phyloP scores from a whole-genome alignment of 73 alveolate genomes.

The Durusdinium trenchii region DNA sequence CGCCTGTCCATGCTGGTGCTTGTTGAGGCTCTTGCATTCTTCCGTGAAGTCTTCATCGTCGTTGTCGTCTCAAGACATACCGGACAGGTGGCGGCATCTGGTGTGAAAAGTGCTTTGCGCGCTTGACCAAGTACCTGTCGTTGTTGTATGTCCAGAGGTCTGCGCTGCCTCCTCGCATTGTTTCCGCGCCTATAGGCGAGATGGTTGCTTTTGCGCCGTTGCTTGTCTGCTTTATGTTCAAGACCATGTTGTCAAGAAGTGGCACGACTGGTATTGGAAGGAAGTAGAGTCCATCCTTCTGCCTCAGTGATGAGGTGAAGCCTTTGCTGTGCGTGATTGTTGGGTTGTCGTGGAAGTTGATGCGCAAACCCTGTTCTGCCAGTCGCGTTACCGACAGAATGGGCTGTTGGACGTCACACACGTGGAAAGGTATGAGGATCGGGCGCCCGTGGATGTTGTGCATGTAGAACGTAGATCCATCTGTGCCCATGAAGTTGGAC shows the following conservation, averaged over 20 bases:
- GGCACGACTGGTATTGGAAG: background rate
- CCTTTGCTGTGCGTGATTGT: slow-evolving; percentile 16
- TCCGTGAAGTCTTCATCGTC: background rate
- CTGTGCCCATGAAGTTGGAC: background rate
- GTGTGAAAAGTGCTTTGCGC: background rate
- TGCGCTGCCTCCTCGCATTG: background rate
- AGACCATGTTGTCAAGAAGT: background rate
- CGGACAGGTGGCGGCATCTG: background rate
- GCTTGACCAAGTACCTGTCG: background rate
- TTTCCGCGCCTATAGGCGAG: background rate
- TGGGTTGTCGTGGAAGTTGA: background rate
- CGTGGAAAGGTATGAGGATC: background rate
- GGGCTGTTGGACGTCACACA: slow-evolving; percentile 7
- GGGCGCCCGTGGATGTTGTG: background rate
- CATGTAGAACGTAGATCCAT: background rate
- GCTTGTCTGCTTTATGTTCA: background rate
- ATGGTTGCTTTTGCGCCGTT: background rate
- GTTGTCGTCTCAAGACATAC: background rate
- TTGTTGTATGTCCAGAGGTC: slow-evolving; percentile 28
- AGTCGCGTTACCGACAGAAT: slow-evolving; percentile 38
- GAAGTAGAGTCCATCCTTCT: background rate
- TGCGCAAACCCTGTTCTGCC: slow-evolving; percentile 12
- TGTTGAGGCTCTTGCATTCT: background rate
- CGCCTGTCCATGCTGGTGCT: slow-evolving; percentile 35
- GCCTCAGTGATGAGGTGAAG: background rate